Percentiles rank a stretch among this genome's conserved stretches.
Conservation (phyloP, 805 yeast species). For the Wickerhamiella qilinensis region DNA sequence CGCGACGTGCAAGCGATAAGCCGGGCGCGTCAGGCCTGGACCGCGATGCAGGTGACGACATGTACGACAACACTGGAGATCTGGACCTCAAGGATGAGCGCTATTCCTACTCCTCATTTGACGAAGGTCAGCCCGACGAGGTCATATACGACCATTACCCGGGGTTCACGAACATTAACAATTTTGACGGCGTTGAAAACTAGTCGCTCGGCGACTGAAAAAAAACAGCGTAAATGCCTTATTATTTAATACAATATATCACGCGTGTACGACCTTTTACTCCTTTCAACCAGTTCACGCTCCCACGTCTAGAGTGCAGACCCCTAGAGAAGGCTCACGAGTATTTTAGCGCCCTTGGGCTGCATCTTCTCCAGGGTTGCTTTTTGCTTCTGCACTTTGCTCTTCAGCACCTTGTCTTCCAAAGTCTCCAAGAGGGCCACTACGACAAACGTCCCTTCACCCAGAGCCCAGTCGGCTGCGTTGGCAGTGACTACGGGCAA, state of each 20-base stretch:
- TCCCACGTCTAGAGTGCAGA: no score
- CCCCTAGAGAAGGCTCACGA: slow-evolving; percentile 16
- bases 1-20: slow-evolving; percentile 7
- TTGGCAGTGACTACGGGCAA: slow-evolving; percentile 37
- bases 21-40: neutral
- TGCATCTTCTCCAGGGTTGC: slow-evolving; percentile 14
- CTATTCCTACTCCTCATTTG: slow-evolving; percentile 6
- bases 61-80: neutral
- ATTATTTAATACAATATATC: no score
- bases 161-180: slow-evolving; percentile 16
- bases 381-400: slow-evolving; percentile 31
- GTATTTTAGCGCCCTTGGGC: slow-evolving; percentile 22
- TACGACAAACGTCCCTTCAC: slow-evolving; percentile 62
- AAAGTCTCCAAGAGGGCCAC: slow-evolving; percentile 65
- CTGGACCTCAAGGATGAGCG: slow-evolving; percentile 2
- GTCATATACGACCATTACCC: slow-evolving; percentile 16
- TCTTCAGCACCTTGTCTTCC: slow-evolving; percentile 31
- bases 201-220: neutral
- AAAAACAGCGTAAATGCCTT: neutral
- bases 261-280: neutral
- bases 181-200: slow-evolving; percentile 3
- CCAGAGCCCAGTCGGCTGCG: slow-evolving; percentile 51
- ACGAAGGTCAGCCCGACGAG: slow-evolving; percentile 9
- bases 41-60: neutral
- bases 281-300: neutral